These are phyloP conservation scores for Penicillium waksmanii DNA, from an alignment of 495 filamentous ascomycete genomes.

Conservation along the genomic window DNA sequence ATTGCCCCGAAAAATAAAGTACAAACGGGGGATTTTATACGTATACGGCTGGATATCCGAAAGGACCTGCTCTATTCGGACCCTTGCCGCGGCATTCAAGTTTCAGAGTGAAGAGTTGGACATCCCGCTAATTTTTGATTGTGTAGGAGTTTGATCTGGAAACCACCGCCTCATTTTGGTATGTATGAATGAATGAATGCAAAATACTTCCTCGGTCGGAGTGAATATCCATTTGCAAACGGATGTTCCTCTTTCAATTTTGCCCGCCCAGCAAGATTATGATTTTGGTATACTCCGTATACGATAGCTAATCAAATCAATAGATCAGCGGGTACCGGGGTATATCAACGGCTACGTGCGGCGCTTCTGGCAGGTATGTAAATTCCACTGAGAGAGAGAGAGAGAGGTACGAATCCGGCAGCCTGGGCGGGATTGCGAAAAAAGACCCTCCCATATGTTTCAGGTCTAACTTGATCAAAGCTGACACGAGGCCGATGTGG, in stretches of 20 bases:
- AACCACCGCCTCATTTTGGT: constrained; percentile 96
- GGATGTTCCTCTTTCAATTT: background rate
- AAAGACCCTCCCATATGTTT: background rate
- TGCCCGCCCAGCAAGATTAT: background rate
- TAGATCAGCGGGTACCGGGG: constrained; percentile 84
- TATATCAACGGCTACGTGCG: constrained; percentile 95
- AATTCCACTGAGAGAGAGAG: background rate
- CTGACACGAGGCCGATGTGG: constrained; percentile 18
- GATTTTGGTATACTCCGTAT: background rate
- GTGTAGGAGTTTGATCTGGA: constrained; percentile 92
- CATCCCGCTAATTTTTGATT: background rate
- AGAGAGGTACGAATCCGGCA: background rate
- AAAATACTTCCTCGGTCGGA: too few species aligned
- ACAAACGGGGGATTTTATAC: too few species aligned
- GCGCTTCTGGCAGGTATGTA: constrained; percentile 87
- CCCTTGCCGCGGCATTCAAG: background rate
- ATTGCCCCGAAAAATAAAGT: too few species aligned
- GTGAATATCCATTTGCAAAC: constrained; percentile 1
- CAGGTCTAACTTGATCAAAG: constrained; percentile 2
- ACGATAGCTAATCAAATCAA: constrained; percentile 5
- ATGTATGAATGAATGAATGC: constrained; percentile 24
- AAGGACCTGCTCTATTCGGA: background rate
- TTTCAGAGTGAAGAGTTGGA: background rate
- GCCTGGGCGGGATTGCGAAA: background rate
- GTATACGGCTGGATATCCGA: background rate